Conservation (phyloP, 805 yeast species). For the Millerozyma acaciae region DNA sequence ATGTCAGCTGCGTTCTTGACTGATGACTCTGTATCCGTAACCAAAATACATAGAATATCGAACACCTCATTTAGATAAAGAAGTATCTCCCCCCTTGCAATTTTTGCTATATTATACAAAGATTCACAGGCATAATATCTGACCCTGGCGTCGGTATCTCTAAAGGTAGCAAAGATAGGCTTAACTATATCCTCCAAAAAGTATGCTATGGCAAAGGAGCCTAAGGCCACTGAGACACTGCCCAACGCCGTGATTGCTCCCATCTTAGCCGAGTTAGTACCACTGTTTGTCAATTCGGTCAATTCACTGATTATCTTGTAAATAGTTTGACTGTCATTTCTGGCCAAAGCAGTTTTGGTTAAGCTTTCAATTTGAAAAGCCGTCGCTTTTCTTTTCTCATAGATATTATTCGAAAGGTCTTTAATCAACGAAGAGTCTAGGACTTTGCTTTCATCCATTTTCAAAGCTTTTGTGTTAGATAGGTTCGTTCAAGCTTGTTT, state of each 20-base stretch:
- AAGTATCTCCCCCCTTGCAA: constrained; percentile 91
- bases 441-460: constrained; percentile 22
- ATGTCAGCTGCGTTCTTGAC: constrained; percentile 95
- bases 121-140: constrained; percentile 96
- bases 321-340: constrained; percentile 58
- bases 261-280: constrained; percentile 67
- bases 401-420: constrained; percentile 43
- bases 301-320: constrained; percentile 67
- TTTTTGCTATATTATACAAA: constrained; percentile 91
- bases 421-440: constrained; percentile 36
- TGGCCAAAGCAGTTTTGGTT: constrained; percentile 63
- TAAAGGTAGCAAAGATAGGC: constrained; percentile 92
- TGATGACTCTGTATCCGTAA: constrained; percentile 85
- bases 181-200: constrained; percentile 83
- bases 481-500: no score
- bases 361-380: constrained; percentile 69
- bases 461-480: constrained; percentile 15
- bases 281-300: constrained; percentile 74
- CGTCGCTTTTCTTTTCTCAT: constrained; percentile 45
- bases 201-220: constrained; percentile 74
- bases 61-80: constrained; percentile 91
- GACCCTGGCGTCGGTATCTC: constrained; percentile 96
- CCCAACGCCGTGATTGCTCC: constrained; percentile 96
- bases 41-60: constrained; percentile 84
- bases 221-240: constrained; percentile 91